Evolutionary conservation across 139 green algal species (phyloP).

Genomic region (Auxenochlorella protothecoides): DNA sequence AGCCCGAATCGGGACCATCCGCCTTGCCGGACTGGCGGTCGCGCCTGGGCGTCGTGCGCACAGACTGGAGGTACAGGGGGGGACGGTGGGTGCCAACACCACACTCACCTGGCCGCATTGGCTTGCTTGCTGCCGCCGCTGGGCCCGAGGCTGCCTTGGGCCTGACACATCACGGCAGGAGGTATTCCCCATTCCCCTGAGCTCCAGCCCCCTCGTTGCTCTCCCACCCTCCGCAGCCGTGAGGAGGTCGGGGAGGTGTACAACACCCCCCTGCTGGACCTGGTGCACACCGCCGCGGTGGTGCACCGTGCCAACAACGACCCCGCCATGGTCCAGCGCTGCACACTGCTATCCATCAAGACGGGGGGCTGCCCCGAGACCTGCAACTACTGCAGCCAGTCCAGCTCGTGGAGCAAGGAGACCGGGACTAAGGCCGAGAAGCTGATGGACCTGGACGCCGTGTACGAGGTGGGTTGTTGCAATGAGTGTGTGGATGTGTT

Average conservation of each 20-base stretch:
- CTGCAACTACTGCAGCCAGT: constrained; percentile 92
- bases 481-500: too few relatives aligned
- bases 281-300: constrained; percentile 72
- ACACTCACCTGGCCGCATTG: too few relatives aligned
- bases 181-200: neutral
- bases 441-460: constrained; percentile 83
- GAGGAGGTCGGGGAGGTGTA: constrained; percentile 85
- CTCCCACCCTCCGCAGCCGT: constrained; percentile 36
- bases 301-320: constrained; percentile 89
- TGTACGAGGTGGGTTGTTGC: constrained; percentile 58
- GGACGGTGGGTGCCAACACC: too few relatives aligned
- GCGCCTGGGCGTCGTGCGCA: constrained; percentile 61
- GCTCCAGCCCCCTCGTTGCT: neutral
- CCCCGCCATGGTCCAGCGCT: constrained; percentile 87
- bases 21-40: constrained; percentile 31
- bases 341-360: constrained; percentile 97
- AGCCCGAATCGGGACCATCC: too few relatives aligned
- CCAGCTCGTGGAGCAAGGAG: constrained; percentile 65
- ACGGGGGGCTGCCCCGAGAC: constrained; percentile 95
- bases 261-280: constrained; percentile 81
- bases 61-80: constrained; percentile 65
- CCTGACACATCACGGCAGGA: too few relatives aligned
- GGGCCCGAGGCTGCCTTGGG: too few relatives aligned
- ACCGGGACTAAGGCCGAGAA: constrained; percentile 84
- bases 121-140: too few relatives aligned